Percentiles rank a stretch among this genome's conserved stretches.
Evolutionary conservation across 176 grass and related monocot species (phyloP).

Genomic region (Aegilops speltoides): DNA sequence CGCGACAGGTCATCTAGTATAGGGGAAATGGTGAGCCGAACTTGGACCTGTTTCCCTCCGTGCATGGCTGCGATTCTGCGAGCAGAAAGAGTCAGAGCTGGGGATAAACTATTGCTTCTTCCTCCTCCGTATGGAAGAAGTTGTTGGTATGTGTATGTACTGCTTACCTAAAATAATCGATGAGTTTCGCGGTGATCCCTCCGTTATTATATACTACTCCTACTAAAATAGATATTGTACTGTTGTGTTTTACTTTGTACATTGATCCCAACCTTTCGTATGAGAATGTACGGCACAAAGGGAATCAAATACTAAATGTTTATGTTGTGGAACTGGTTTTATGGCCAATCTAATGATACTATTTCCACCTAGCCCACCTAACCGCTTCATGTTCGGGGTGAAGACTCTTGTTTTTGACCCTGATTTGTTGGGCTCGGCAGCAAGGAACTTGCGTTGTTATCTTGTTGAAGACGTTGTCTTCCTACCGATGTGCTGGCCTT

Average conservation of each 20-base stretch:
- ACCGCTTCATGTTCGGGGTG: too few species aligned
- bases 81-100: slow-evolving; percentile 19
- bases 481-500: too few species aligned
- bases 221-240: too few species aligned
- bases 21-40: neutral
- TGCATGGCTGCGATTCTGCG: neutral
- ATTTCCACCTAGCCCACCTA: too few species aligned
- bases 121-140: neutral
- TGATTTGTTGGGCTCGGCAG: too few species aligned
- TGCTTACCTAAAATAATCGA: neutral
- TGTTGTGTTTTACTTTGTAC: neutral
- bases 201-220: neutral
- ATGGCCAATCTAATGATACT: too few species aligned
- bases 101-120: neutral
- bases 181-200: neutral
- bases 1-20: too few species aligned
- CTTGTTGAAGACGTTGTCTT: too few species aligned
- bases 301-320: too few species aligned
- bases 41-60: neutral
- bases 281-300: neutral
- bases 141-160: neutral
- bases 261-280: neutral
- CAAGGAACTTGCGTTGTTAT: too few species aligned
- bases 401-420: too few species aligned
- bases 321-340: neutral